phyloP scores from a whole-genome alignment of 768 basidiomycete genomes.

The Stropharia rugosoannulata region DNA sequence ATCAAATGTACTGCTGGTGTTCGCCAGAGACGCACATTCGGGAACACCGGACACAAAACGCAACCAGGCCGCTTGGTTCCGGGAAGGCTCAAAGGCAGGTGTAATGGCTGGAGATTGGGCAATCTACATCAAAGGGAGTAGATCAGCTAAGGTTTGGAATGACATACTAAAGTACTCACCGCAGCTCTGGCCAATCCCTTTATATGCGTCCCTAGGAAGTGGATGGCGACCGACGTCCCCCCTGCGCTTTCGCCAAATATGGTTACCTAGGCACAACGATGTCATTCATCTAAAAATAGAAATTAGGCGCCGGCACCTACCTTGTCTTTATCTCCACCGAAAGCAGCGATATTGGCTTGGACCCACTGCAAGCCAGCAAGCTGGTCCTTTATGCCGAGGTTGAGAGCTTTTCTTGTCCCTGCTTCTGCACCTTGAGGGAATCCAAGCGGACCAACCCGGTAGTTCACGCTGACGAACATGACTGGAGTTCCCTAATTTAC shows the following conservation, averaged over 20 bases:
- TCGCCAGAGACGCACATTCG: slow-evolving; percentile 17
- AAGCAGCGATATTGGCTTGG: slow-evolving; percentile 51
- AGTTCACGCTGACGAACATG: slow-evolving; percentile 33
- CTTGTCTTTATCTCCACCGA: slow-evolving; percentile 49
- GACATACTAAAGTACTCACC: neutral
- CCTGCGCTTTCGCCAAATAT: slow-evolving; percentile 50
- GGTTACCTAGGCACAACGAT: slow-evolving; percentile 32
- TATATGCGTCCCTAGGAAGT: slow-evolving; percentile 25
- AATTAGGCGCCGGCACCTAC: neutral
- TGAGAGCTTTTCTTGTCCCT: slow-evolving; percentile 28
- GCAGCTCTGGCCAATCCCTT: slow-evolving; percentile 26
- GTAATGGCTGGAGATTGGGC: slow-evolving; percentile 32
- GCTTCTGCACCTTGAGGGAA: slow-evolving; percentile 36
- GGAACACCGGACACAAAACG: slow-evolving; percentile 29
- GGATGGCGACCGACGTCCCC: slow-evolving; percentile 33
- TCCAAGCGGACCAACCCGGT: slow-evolving; percentile 42
- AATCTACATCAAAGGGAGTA: slow-evolving; percentile 23
- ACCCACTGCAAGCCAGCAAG: slow-evolving; percentile 48
- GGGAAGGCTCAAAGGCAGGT: slow-evolving; percentile 24
- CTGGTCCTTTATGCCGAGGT: slow-evolving; percentile 44
- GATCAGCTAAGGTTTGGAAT: neutral
- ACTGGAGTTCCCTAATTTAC: slow-evolving; percentile 35
- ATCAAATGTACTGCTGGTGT: slow-evolving; percentile 23
- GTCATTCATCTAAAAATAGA: neutral
- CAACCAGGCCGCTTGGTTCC: slow-evolving; percentile 26